phyloP scores from a whole-genome alignment of 1,139 yeast genomes.

The Saccharomyces hybrid region DNA sequence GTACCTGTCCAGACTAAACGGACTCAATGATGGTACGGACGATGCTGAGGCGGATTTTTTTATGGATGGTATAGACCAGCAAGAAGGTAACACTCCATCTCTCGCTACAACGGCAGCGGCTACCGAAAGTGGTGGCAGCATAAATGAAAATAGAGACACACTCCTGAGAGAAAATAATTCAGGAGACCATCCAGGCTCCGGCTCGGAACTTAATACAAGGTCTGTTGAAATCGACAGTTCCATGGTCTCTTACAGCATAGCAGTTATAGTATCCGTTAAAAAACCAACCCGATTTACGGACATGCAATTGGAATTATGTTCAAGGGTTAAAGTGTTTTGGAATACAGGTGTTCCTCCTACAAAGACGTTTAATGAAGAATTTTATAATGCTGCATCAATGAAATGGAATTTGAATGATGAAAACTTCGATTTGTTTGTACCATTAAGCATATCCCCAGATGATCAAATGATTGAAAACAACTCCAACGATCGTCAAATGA shows the following conservation, averaged over 20 bases:
- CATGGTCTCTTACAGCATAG: conserved; percentile 37
- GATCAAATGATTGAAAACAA: conserved; percentile 22
- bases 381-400: conserved; percentile 42
- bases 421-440: conserved; percentile 44
- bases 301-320: conserved; percentile 28
- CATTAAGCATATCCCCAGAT: conserved; percentile 22
- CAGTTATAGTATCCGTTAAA: conserved; percentile 26
- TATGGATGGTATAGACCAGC: background rate
- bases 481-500: conserved; percentile 9
- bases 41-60: conserved; percentile 7
- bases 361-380: conserved; percentile 39
- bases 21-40: conserved; percentile 14
- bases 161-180: background rate
- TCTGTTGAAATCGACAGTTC: conserved; percentile 37
- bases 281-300: conserved; percentile 24
- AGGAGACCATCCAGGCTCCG: background rate
- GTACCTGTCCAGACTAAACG: conserved; percentile 26
- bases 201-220: background rate
- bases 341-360: conserved; percentile 47
- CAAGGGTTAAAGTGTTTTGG: conserved; percentile 41
- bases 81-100: background rate
- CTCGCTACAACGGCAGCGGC: conserved; percentile 1
- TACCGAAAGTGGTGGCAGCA: background rate
- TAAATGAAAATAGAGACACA: background rate
- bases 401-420: conserved; percentile 41